phyloP scores from a whole-genome alignment of 2,329 filamentous ascomycete genomes.

The Verticillium tricorpus region DNA sequence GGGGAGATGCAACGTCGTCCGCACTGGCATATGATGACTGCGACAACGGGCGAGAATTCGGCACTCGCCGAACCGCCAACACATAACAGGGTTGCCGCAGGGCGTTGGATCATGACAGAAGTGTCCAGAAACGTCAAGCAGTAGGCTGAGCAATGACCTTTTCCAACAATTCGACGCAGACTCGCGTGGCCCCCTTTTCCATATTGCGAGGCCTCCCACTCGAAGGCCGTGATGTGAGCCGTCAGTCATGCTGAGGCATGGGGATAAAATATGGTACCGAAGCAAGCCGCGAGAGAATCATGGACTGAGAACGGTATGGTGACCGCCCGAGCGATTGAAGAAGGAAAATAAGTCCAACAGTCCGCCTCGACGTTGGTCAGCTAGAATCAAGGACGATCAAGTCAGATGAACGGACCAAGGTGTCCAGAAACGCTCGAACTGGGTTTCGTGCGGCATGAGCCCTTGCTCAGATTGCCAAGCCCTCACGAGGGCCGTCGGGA shows the following conservation, averaged over 20 bases:
- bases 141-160: neutral
- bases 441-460: neutral
- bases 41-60: neutral
- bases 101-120: neutral
- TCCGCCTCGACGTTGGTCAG: too few relatives aligned
- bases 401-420: neutral
- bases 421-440: neutral
- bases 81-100: neutral
- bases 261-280: neutral
- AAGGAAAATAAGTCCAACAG: too few relatives aligned
- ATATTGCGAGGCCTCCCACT: neutral
- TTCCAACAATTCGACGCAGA: neutral
- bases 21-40: neutral
- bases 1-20: neutral
- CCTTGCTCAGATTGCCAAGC: neutral
- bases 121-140: neutral
- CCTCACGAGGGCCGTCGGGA: neutral
- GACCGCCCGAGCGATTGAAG: neutral
- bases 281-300: neutral
- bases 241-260: neutral
- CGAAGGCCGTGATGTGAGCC: neutral
- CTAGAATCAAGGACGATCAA: too few relatives aligned
- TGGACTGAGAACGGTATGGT: neutral
- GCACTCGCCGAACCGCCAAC: neutral
- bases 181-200: neutral